Conservation (phyloP, 345 rosid genomes). For the Euclidium syriacum region DNA sequence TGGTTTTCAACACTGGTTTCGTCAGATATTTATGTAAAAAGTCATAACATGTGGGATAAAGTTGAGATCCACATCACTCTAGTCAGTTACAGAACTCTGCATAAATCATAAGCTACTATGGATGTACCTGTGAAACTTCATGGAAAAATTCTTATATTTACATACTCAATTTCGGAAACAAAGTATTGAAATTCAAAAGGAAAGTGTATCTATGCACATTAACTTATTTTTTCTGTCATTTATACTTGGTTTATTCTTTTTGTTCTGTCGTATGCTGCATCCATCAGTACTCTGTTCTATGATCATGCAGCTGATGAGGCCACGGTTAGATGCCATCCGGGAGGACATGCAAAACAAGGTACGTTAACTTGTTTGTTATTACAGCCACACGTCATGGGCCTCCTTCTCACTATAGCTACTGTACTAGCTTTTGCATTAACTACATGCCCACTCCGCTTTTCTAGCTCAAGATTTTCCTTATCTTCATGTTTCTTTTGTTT, state of each 20-base stretch:
- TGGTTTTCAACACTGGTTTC: not conserved
- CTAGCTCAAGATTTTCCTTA: not conserved
- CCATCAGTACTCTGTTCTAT: slow-evolving; percentile 21
- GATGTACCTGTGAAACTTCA: not conserved
- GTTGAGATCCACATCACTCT: not conserved
- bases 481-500: not conserved
- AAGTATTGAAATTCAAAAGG: not conserved
- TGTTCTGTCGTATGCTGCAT: not conserved
- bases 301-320: slow-evolving; percentile 60
- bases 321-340: slow-evolving; percentile 58
- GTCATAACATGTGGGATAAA: not conserved
- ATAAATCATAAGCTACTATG: not conserved
- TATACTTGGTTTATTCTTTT: not conserved
- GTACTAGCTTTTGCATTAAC: not conserved
- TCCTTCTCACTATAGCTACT: not conserved
- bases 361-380: not conserved
- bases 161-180: not conserved
- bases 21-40: not conserved
- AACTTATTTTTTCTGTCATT: not conserved
- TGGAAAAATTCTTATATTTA: not conserved
- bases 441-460: not conserved
- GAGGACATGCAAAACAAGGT: slow-evolving; percentile 56
- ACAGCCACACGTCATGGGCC: not conserved
- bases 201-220: slow-evolving; percentile 1
- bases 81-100: not conserved